A percentile compares a stretch with the other conserved stretches of the same genome.
Conservation (phyloP, 345 rosid genomes). For the Eucalyptus victrix region DNA sequence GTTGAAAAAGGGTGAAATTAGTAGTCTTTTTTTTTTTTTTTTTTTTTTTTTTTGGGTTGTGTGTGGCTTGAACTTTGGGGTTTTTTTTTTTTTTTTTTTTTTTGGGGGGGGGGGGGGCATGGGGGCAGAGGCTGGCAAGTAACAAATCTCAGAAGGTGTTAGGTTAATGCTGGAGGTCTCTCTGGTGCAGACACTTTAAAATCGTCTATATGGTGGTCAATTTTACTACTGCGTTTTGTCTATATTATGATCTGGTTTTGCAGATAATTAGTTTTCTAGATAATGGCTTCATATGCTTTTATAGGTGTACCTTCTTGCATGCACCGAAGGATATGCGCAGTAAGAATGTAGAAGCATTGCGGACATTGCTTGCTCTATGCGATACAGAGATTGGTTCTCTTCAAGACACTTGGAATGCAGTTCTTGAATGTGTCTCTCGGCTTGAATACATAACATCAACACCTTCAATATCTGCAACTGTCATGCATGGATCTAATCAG, state of each 20-base stretch:
- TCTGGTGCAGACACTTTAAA: not conserved
- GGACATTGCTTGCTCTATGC: slow-evolving; percentile 63
- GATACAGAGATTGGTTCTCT: slow-evolving; percentile 71
- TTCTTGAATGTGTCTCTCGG: slow-evolving; percentile 95
- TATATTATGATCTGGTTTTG: not conserved
- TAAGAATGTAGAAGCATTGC: slow-evolving; percentile 97
- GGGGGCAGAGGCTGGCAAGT: not conserved
- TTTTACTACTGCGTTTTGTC: not conserved
- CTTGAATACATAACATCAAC: slow-evolving; percentile 88
- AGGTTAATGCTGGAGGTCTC: not conserved
- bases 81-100: too few species aligned
- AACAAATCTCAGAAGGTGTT: not conserved
- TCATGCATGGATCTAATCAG: slow-evolving; percentile 96
- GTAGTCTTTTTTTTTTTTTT: not conserved
- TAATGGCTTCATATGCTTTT: not conserved
- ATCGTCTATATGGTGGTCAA: not conserved
- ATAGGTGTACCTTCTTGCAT: slow-evolving; percentile 97
- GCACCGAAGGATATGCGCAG: slow-evolving; percentile 94
- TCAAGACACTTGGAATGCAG: slow-evolving; percentile 99
- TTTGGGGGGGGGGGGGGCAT: not conserved
- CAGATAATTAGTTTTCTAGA: not conserved
- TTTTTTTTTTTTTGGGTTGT: not conserved
- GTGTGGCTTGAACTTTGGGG: not conserved
- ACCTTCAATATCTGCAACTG: slow-evolving; percentile 86
- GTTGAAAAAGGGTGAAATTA: not conserved